Conservation (phyloP, 2,329 filamentous ascomycete species). For the Cladobotryum protrusum region DNA sequence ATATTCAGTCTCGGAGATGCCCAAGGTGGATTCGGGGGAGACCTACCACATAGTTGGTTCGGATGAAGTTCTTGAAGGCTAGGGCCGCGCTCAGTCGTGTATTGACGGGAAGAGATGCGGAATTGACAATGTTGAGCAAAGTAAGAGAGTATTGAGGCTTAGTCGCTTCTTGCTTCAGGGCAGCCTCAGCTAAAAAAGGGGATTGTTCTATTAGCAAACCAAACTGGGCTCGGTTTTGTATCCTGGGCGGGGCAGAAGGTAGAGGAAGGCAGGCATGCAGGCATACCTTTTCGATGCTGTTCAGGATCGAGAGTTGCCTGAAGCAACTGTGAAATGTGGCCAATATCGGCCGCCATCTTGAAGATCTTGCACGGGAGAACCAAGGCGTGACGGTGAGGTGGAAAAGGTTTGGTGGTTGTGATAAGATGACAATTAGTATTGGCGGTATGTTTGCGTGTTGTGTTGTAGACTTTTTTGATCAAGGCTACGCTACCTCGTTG, state of each 20-base stretch:
- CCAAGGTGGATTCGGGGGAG: not conserved
- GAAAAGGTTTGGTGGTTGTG: not conserved
- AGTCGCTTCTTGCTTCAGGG: conserved; percentile 70
- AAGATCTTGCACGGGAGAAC: conserved; percentile 3
- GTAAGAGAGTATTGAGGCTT: conserved; percentile 83
- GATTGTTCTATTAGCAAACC: conserved; percentile 32
- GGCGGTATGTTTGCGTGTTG: conserved; percentile 11
- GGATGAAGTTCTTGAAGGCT: conserved; percentile 98
- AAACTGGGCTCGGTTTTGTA: conserved; percentile 16
- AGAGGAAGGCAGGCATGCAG: conserved; percentile 8
- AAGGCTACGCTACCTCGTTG: conserved; percentile 5
- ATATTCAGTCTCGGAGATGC: not conserved
- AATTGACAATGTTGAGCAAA: conserved; percentile 85
- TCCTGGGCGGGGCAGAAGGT: conserved; percentile 4
- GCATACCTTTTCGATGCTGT: conserved; percentile 80
- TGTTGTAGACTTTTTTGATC: conserved; percentile 8
- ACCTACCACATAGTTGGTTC: conserved; percentile 79
- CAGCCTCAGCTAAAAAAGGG: conserved; percentile 67
- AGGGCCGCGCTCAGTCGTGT: conserved; percentile 83
- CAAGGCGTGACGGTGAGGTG: conserved; percentile 1
- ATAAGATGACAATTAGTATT: conserved; percentile 11
- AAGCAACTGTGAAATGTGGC: conserved; percentile 71
- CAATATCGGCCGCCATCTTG: conserved; percentile 53
- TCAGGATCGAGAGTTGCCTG: conserved; percentile 83
- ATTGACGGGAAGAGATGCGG: conserved; percentile 63